phyloP scores from a whole-genome alignment of 2,329 filamentous ascomycete genomes.

The Diaporthe longicolla region DNA sequence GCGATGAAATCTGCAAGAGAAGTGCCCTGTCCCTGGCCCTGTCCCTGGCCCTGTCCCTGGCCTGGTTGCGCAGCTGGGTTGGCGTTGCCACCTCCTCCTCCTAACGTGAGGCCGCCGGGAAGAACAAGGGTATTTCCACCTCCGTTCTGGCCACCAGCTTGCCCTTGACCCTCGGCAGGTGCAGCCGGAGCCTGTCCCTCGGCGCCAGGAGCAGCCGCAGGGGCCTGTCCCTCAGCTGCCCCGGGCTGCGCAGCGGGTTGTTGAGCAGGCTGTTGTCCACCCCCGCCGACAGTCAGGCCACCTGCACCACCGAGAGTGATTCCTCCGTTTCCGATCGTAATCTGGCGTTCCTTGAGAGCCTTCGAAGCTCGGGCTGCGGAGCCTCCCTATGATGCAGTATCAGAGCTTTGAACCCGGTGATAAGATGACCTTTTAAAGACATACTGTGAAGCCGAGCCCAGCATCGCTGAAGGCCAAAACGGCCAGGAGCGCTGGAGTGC shows the following conservation, averaged over 20 bases:
- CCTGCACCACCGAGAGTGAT: slow-evolving; percentile 21
- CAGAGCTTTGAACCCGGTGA: neutral
- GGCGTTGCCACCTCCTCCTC: slow-evolving; percentile 30
- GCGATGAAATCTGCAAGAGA: slow-evolving; percentile 31
- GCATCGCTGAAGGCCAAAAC: slow-evolving; percentile 39
- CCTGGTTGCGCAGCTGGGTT: slow-evolving; percentile 26
- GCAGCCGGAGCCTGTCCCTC: slow-evolving; percentile 24
- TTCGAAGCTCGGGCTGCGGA: slow-evolving; percentile 33
- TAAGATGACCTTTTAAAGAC: neutral
- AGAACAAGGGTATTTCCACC: slow-evolving; percentile 19
- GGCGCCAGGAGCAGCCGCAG: slow-evolving; percentile 19
- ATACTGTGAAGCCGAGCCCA: slow-evolving; percentile 40
- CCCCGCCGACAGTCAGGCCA: slow-evolving; percentile 37
- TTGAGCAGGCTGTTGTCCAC: slow-evolving; percentile 25
- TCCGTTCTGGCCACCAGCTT: neutral
- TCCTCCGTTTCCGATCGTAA: slow-evolving; percentile 31
- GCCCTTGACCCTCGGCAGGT: slow-evolving; percentile 2
- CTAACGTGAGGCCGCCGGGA: slow-evolving; percentile 26
- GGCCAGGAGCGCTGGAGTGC: slow-evolving; percentile 26
- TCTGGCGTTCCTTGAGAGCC: slow-evolving; percentile 32
- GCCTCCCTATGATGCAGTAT: slow-evolving; percentile 29
- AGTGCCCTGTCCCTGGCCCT: slow-evolving; percentile 13
- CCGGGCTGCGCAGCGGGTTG: slow-evolving; percentile 19
- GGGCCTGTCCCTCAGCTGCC: slow-evolving; percentile 13
- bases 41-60: neutral